phyloP scores from a whole-genome alignment of 257 asterid species.

The Jasminum sambac region DNA sequence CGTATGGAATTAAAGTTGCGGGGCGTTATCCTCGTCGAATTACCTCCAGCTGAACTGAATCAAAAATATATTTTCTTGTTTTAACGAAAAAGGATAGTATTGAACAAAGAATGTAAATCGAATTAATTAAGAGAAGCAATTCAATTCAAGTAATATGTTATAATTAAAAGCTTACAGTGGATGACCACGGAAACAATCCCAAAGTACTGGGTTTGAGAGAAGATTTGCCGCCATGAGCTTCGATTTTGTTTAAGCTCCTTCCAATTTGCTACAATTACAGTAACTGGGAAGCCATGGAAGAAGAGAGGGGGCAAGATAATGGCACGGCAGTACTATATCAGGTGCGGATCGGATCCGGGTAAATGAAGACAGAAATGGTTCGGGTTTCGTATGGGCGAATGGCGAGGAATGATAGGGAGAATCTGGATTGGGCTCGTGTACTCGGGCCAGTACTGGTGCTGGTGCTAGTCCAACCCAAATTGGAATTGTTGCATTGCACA shows the following conservation, averaged over 20 bases:
- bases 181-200: slow-evolving; percentile 56
- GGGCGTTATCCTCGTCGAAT: slow-evolving; percentile 28
- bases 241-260: background rate
- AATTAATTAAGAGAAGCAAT: background rate
- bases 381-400: background rate
- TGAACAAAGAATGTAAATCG: background rate
- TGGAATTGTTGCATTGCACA: too few relatives aligned
- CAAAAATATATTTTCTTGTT: background rate
- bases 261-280: background rate
- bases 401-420: too few relatives aligned
- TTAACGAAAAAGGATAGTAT: background rate
- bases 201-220: slow-evolving; percentile 50
- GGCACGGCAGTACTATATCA: background rate
- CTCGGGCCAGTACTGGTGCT: too few relatives aligned
- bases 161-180: slow-evolving; percentile 43
- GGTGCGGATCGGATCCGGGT: background rate
- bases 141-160: background rate
- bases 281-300: background rate
- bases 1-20: slow-evolving; percentile 27
- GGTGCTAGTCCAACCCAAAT: too few relatives aligned
- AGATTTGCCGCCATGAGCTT: slow-evolving; percentile 60
- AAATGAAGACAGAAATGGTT: background rate
- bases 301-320: background rate
- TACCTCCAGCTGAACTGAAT: slow-evolving; percentile 44
- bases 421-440: too few relatives aligned